These are phyloP conservation scores for Talaromyces islandicus DNA, from an alignment of 2,329 filamentous ascomycete genomes.

Conservation along the genomic window DNA sequence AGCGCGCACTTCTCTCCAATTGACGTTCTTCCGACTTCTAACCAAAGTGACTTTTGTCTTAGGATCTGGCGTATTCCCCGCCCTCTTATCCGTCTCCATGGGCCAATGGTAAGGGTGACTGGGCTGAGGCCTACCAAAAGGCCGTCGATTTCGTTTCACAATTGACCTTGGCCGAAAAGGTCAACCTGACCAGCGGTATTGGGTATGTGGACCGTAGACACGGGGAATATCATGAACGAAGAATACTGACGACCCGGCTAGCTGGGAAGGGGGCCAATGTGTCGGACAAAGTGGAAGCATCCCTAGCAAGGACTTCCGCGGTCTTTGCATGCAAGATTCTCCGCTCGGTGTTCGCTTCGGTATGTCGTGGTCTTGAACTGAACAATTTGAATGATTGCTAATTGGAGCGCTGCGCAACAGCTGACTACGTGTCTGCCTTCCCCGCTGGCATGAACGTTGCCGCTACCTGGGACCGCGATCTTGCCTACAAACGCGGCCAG, in stretches of 20 bases:
- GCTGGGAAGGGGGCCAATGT: conserved; percentile 65
- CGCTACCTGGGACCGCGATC: conserved; percentile 70
- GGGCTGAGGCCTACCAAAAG: conserved; percentile 69
- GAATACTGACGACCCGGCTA: conserved; percentile 18
- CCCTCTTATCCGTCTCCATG: conserved; percentile 84
- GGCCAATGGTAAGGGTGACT: conserved; percentile 67
- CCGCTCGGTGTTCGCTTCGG: conserved; percentile 71
- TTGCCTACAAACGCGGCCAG: conserved; percentile 63
- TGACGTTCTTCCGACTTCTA: neutral
- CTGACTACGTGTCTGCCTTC: conserved; percentile 78
- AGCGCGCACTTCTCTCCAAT: neutral
- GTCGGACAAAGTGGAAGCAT: conserved; percentile 62
- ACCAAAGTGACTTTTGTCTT: neutral
- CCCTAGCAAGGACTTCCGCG: conserved; percentile 53
- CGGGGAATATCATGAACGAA: neutral
- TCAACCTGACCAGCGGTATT: conserved; percentile 88
- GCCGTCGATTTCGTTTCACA: conserved; percentile 76
- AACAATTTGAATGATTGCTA: neutral
- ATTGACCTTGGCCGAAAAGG: conserved; percentile 79
- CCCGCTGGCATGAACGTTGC: conserved; percentile 71
- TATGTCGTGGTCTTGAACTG: conserved; percentile 22
- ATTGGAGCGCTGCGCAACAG: conserved; percentile 22
- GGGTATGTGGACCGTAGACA: conserved; percentile 52
- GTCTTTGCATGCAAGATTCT: conserved; percentile 81
- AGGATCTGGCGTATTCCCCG: conserved; percentile 43